Conservation (phyloP, 352 stramenopile genomes). For the Phytophthora constricta region DNA sequence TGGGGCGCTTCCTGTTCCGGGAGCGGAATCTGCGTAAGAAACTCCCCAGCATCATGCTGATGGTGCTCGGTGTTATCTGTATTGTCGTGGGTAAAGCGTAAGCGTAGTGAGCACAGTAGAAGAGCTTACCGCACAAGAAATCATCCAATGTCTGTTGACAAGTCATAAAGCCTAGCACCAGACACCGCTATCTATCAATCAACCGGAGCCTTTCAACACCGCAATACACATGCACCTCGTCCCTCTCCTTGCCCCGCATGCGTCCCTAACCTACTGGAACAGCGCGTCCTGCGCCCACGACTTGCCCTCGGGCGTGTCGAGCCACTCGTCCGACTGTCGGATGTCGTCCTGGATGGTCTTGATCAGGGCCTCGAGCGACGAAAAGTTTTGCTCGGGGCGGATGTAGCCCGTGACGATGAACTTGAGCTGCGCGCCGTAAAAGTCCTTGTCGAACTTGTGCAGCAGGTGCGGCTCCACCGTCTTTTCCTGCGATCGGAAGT, state of each 20-base stretch:
- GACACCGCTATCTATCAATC: conserved; percentile 21
- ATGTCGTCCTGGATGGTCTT: conserved; percentile 92
- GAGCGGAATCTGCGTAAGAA: conserved; percentile 80
- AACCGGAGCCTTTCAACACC: conserved; percentile 2
- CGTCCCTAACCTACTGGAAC: conserved; percentile 48
- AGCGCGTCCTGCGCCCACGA: conserved; percentile 51
- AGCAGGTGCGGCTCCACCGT: conserved; percentile 97
- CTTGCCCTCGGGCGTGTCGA: conserved; percentile 64
- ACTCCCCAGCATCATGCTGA: conserved; percentile 83
- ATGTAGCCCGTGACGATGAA: conserved; percentile 94
- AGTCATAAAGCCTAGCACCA: not conserved
- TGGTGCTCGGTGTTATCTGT: conserved; percentile 79
- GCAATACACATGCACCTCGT: conserved; percentile 1
- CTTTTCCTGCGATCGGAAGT: conserved; percentile 93
- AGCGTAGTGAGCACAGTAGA: conserved; percentile 33
- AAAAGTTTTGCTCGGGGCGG: conserved; percentile 95
- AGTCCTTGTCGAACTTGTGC: conserved; percentile 93
- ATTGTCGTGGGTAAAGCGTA: conserved; percentile 79
- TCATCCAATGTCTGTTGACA: conserved; percentile 9
- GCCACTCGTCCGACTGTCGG: conserved; percentile 67
- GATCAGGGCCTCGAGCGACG: conserved; percentile 93
- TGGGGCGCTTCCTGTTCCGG: conserved; percentile 77
- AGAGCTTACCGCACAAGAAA: conserved; percentile 4
- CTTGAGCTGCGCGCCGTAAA: conserved; percentile 95
- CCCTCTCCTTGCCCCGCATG: not conserved